Evolutionary conservation across 78 protist genomes (phyloP).

Genomic region (Speleostelium caveatum): DNA sequence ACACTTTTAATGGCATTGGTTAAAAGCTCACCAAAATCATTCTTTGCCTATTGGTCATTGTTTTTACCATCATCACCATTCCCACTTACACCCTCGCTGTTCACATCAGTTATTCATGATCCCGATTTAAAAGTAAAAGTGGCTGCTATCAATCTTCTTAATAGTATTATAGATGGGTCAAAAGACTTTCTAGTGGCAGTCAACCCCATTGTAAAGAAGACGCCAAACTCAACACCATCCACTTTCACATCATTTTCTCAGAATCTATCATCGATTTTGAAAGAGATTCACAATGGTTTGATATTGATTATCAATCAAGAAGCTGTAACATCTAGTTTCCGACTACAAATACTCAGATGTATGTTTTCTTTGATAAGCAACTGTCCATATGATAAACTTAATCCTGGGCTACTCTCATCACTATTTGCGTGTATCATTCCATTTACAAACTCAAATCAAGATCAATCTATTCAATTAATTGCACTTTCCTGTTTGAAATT

Average conservation of each 20-base stretch:
- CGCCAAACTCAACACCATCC: not conserved
- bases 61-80: conserved; percentile 38
- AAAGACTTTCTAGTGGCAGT: conserved; percentile 51
- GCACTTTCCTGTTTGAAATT: not conserved
- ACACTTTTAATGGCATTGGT: conserved; percentile 21
- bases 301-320: conserved; percentile 12
- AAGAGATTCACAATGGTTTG: conserved; percentile 49
- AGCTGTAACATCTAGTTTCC: not conserved
- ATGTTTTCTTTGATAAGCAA: conserved; percentile 21
- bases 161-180: conserved; percentile 31
- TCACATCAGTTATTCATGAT: conserved; percentile 31
- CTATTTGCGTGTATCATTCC: not conserved
- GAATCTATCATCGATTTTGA: conserved; percentile 36
- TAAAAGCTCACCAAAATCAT: conserved; percentile 42
- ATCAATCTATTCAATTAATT: conserved; percentile 24
- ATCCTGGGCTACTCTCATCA: not conserved
- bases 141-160: conserved; percentile 10
- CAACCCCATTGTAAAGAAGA: not conserved
- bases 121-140: conserved; percentile 31
- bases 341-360: conserved; percentile 18
- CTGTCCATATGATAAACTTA: conserved; percentile 35
- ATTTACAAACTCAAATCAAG: not conserved
- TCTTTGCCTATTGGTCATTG: conserved; percentile 49
- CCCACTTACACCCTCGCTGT: conserved; percentile 32
- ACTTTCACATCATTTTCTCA: conserved; percentile 65